Evolutionary conservation across 768 basidiomycete genomes (phyloP).

Genomic region (Suillus tomentosus): DNA sequence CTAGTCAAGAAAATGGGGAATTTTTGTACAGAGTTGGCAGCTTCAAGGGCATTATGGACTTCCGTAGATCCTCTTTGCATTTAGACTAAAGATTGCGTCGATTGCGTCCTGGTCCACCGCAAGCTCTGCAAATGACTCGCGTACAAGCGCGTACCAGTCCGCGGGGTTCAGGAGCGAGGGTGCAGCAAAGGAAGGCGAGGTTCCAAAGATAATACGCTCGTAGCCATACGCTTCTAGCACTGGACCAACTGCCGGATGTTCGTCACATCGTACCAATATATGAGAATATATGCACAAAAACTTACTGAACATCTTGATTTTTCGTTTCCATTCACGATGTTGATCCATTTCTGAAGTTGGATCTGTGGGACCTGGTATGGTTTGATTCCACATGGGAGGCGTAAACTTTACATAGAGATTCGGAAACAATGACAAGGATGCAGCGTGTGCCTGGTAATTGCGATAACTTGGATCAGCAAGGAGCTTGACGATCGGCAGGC

Average conservation of each 20-base stretch:
- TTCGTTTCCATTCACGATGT: conserved; percentile 65
- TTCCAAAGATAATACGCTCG: conserved; percentile 81
- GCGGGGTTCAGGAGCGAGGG: conserved; percentile 51
- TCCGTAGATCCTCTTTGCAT: conserved; percentile 47
- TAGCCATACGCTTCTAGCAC: conserved; percentile 86
- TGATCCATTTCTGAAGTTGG: conserved; percentile 49
- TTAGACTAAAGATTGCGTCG: conserved; percentile 69
- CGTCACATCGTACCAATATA: background rate
- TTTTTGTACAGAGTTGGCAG: background rate
- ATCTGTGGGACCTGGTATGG: conserved; percentile 37
- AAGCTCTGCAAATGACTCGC: conserved; percentile 77
- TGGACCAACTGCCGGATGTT: conserved; percentile 59
- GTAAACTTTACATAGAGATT: conserved; percentile 71
- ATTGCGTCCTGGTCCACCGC: conserved; percentile 77
- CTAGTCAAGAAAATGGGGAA: background rate
- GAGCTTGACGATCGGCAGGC: conserved; percentile 73
- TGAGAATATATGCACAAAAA: conserved; percentile 26
- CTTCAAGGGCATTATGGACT: conserved; percentile 16
- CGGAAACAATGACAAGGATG: conserved; percentile 75
- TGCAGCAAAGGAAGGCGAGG: conserved; percentile 61
- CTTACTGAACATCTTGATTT: conserved; percentile 87
- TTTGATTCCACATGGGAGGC: conserved; percentile 71
- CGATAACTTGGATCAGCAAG: conserved; percentile 77
- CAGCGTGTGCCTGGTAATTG: conserved; percentile 70
- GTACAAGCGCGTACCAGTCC: conserved; percentile 82